A percentile compares a stretch with the other conserved stretches of the same genome.
phyloP scores from a whole-genome alignment of 805 yeast species.

The Maudiozyma pseudohumilis region DNA sequence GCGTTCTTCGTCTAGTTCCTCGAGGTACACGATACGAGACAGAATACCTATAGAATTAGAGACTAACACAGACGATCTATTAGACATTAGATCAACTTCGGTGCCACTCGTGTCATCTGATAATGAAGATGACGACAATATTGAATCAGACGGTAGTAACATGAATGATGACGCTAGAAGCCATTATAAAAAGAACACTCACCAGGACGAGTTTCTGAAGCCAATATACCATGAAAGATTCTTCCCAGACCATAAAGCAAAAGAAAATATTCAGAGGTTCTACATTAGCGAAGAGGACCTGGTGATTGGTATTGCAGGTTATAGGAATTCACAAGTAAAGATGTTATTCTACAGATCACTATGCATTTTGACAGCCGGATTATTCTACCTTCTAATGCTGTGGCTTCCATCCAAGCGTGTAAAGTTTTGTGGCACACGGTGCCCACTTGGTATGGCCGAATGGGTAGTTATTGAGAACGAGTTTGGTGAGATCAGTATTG shows the following conservation, averaged over 20 bases:
- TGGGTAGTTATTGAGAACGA: constrained; percentile 94
- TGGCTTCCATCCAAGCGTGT: constrained; percentile 82
- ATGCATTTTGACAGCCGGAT: constrained; percentile 55
- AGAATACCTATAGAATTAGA: constrained; percentile 32
- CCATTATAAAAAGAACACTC: constrained; percentile 19
- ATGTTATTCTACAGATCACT: constrained; percentile 40
- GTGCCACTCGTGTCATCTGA: constrained; percentile 16
- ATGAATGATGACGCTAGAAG: constrained; percentile 13
- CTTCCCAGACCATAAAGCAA: constrained; percentile 35
- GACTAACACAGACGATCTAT: constrained; percentile 26
- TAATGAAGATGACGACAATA: constrained; percentile 10
- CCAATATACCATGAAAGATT: constrained; percentile 36
- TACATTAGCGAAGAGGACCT: constrained; percentile 94
- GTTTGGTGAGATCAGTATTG: constrained; percentile 69
- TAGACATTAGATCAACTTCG: constrained; percentile 23
- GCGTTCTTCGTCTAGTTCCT: constrained; percentile 30
- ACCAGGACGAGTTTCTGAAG: constrained; percentile 24
- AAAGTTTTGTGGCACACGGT: constrained; percentile 49
- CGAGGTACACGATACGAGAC: constrained; percentile 30
- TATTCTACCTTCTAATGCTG: constrained; percentile 60
- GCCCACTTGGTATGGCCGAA: constrained; percentile 72
- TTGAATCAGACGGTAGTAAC: constrained; percentile 20
- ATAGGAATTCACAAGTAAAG: constrained; percentile 42
- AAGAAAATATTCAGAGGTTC: constrained; percentile 58
- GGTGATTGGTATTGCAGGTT: constrained; percentile 91